These are phyloP conservation scores for Ministeria vibrans DNA, from an alignment of 78 protist genomes.

Conservation along the genomic window DNA sequence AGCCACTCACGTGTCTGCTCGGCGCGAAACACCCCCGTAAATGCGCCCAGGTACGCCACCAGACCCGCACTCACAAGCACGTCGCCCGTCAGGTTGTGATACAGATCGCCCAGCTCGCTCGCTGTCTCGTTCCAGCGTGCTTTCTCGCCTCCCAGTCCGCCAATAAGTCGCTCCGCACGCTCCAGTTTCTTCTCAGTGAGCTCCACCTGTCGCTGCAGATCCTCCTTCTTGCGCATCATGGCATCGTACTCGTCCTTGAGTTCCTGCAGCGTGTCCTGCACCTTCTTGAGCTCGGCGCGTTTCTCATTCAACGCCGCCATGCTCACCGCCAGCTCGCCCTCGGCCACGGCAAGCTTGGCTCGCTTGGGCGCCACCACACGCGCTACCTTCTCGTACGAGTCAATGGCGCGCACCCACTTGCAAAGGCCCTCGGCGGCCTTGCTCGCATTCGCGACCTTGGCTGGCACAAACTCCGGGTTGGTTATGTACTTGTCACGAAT, in stretches of 20 bases:
- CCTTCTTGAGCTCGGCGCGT: slow-evolving; percentile 20
- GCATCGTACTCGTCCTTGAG: slow-evolving; percentile 49
- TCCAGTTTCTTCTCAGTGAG: slow-evolving; percentile 32
- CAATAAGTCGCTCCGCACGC: slow-evolving; percentile 60
- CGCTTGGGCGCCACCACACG: slow-evolving; percentile 69
- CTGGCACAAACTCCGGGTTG: slow-evolving; percentile 38
- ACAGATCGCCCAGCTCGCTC: not conserved
- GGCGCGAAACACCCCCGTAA: slow-evolving; percentile 54
- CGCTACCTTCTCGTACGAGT: slow-evolving; percentile 54
- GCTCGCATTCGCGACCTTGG: slow-evolving; percentile 20
- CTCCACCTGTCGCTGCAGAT: slow-evolving; percentile 39
- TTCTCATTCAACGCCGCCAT: slow-evolving; percentile 4
- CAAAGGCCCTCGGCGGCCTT: slow-evolving; percentile 70
- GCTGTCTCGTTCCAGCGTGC: slow-evolving; percentile 60
- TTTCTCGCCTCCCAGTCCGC: slow-evolving; percentile 75
- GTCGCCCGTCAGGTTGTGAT: slow-evolving; percentile 56
- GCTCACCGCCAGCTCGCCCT: slow-evolving; percentile 32
- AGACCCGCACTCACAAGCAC: slow-evolving; percentile 49
- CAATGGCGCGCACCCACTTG: slow-evolving; percentile 72
- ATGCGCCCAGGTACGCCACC: slow-evolving; percentile 74
- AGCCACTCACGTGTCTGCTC: slow-evolving; percentile 36
- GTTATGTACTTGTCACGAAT: slow-evolving; percentile 29
- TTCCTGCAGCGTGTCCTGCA: slow-evolving; percentile 21
- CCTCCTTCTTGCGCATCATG: slow-evolving; percentile 20
- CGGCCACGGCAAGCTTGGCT: slow-evolving; percentile 27